These are phyloP conservation scores for Moricandia arvensis DNA, from an alignment of 345 rosid genomes.

Conservation along the genomic window DNA sequence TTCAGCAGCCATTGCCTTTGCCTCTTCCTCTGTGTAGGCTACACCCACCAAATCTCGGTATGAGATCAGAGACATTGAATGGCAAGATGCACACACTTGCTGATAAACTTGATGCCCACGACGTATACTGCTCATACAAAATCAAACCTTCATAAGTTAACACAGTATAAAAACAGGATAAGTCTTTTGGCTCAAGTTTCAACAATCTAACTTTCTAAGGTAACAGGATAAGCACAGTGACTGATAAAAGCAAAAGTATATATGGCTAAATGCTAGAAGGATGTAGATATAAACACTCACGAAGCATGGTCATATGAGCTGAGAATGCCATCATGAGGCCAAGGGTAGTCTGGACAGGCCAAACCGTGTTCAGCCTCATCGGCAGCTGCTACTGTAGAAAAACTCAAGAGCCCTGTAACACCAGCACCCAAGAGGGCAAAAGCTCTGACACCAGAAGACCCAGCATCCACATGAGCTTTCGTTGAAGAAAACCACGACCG, in stretches of 20 bases:
- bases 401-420: constrained; percentile 75
- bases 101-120: constrained; percentile 98
- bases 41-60: constrained; percentile 96
- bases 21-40: constrained; percentile 98
- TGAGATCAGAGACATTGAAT: constrained; percentile 94
- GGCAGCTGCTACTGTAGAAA: constrained; percentile 77
- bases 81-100: constrained; percentile 99
- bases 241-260: not conserved
- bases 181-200: not conserved
- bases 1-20: constrained; percentile 99
- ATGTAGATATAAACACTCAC: constrained; percentile 53
- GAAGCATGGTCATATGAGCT: constrained; percentile 99
- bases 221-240: not conserved
- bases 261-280: too few species aligned
- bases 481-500: constrained; percentile 60
- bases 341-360: constrained; percentile 81
- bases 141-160: not conserved
- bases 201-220: not conserved
- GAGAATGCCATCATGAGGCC: constrained; percentile 98
- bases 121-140: constrained; percentile 72
- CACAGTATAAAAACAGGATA: not conserved
- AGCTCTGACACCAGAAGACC: constrained; percentile 54
- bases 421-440: constrained; percentile 88
- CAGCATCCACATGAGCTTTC: constrained; percentile 61
- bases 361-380: constrained; percentile 99